Conservation (phyloP, 805 yeast genomes). For the Metschnikowia lochheadii region DNA sequence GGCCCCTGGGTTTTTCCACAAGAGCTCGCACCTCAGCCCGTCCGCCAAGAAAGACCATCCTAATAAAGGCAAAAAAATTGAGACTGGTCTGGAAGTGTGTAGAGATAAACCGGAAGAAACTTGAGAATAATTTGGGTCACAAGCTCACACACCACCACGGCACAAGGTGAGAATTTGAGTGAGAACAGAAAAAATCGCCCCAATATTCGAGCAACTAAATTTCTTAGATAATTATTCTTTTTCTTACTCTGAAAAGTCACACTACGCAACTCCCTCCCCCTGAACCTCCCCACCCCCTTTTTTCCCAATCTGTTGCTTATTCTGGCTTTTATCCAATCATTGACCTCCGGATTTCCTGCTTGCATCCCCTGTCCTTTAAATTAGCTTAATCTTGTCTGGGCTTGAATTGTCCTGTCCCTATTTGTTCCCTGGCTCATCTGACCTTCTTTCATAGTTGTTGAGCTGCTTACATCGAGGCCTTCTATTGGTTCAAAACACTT, state of each 20-base stretch:
- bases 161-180: conserved; percentile 6
- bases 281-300: background rate
- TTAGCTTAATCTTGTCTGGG: background rate
- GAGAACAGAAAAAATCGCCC: conserved; percentile 5
- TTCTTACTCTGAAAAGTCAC: background rate
- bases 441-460: background rate
- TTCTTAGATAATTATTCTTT: background rate
- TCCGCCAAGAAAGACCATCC: background rate
- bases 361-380: background rate
- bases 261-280: background rate
- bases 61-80: background rate
- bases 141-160: conserved; percentile 4
- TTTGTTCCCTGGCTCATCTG: background rate
- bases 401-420: conserved; percentile 1
- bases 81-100: background rate
- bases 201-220: conserved; percentile 4
- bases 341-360: background rate
- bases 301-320: background rate
- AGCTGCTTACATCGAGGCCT: background rate
- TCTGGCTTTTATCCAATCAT: background rate
- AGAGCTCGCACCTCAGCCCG: background rate
- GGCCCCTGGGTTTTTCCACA: background rate
- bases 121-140: background rate
- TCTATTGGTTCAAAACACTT: background rate
- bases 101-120: background rate